phyloP scores from a whole-genome alignment of 2,329 filamentous ascomycete species.

The Paecilomyces sp. region DNA sequence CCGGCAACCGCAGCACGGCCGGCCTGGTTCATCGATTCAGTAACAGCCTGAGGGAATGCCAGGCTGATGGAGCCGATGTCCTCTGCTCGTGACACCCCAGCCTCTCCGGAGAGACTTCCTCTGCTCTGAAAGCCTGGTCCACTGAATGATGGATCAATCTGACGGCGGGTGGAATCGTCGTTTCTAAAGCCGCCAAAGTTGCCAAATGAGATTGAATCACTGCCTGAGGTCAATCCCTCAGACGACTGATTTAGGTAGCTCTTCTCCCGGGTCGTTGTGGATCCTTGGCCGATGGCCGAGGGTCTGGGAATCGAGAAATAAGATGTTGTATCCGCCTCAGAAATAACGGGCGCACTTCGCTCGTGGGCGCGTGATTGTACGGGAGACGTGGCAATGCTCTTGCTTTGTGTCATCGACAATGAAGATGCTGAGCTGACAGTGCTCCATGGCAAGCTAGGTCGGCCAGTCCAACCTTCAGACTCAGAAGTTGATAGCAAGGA shows the following conservation, averaged over 20 bases:
- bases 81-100: conserved; percentile 23
- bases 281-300: conserved; percentile 39
- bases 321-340: conserved; percentile 39
- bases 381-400: conserved; percentile 51
- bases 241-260: conserved; percentile 24
- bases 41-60: conserved; percentile 19
- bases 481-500: conserved; percentile 64
- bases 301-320: conserved; percentile 42
- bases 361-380: conserved; percentile 47
- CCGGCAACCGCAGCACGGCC: conserved; percentile 15
- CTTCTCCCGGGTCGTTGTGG: conserved; percentile 21
- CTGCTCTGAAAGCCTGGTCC: conserved; percentile 24
- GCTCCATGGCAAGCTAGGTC: conserved; percentile 53
- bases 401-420: conserved; percentile 37
- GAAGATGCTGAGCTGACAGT: conserved; percentile 40
- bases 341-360: conserved; percentile 27
- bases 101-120: conserved; percentile 16
- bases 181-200: conserved; percentile 23
- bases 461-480: conserved; percentile 54
- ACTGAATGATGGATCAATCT: conserved; percentile 24
- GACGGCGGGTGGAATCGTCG: conserved; percentile 24
- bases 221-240: conserved; percentile 24
- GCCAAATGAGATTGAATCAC: conserved; percentile 24
- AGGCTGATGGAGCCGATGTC: conserved; percentile 20
- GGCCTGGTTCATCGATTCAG: conserved; percentile 19